Percentiles rank a stretch among this genome's conserved stretches.
These are phyloP conservation scores for Colletotrichum salicis DNA, from an alignment of 2,329 filamentous ascomycete genomes.

Conservation along the genomic window DNA sequence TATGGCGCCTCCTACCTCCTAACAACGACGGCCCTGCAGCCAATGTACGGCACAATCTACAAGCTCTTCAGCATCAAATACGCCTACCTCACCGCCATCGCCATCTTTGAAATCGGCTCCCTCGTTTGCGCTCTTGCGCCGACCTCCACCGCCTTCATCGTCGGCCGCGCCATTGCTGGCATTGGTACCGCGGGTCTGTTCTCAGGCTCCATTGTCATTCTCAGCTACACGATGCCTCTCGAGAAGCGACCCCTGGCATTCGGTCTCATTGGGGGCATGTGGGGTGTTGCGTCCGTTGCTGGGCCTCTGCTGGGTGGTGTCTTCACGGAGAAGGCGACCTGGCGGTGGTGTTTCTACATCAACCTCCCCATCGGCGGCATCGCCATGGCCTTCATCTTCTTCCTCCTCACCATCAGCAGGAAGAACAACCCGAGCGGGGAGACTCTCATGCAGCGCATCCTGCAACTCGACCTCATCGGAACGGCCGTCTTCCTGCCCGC, in stretches of 20 bases:
- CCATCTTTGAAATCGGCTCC: conserved; percentile 57
- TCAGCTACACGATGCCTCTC: conserved; percentile 61
- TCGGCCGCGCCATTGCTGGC: conserved; percentile 63
- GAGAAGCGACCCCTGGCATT: conserved; percentile 64
- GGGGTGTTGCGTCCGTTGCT: conserved; percentile 63
- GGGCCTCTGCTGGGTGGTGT: conserved; percentile 62
- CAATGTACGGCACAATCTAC: conserved; percentile 61
- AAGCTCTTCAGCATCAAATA: conserved; percentile 61
- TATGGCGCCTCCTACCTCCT: conserved; percentile 62
- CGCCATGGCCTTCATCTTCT: conserved; percentile 58
- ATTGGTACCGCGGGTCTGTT: conserved; percentile 63
- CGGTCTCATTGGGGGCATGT: conserved; percentile 65
- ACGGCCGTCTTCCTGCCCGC: conserved; percentile 62
- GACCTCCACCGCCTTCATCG: conserved; percentile 59
- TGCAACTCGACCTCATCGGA: conserved; percentile 65
- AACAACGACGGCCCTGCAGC: conserved; percentile 60
- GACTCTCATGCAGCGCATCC: conserved; percentile 50
- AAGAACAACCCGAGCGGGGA: conserved; percentile 45
- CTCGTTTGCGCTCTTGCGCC: conserved; percentile 57
- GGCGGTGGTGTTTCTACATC: conserved; percentile 64
- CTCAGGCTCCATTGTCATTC: conserved; percentile 60
- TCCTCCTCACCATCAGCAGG: conserved; percentile 52
- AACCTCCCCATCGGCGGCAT: conserved; percentile 59
- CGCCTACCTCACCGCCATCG: conserved; percentile 54
- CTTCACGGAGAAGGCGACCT: conserved; percentile 60